Evolutionary conservation across 2,329 filamentous ascomycete genomes (phyloP), one percentile per base, ranked within the genome.

Genomic region (Paramyrothecium roridum): DNA sequence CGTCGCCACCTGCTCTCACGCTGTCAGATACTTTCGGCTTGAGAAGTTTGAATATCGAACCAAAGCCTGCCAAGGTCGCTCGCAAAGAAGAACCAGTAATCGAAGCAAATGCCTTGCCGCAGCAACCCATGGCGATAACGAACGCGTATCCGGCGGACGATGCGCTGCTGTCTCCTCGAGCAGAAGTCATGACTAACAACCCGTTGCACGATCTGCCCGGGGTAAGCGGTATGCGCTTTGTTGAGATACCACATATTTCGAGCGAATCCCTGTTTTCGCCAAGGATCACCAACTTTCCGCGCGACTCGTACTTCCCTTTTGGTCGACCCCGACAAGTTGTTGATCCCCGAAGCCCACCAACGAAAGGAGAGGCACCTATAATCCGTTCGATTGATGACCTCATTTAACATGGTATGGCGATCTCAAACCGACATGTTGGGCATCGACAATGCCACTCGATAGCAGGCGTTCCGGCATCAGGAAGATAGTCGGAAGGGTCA

Each of bases 311-410:
- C 55, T 75, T 70, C 49, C 74, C 79, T 2, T 83, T 84, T 59
- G 77, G 75, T 48, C 76, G 78, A 40, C 81, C 81, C 12, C 63
- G 74, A 3, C 78, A 81, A 57, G 72, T 77, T 12, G 78, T 77
- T 16, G 88, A 93, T 66, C 90, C 90, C 16, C 77, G 90, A 62
- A 92, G 89, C 67, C 89, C 89, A 17, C 87, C 88, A 1, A 89
- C 87, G 13, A 84, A 83, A 64, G 89, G 89, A 43, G 87, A 89
- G 68, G 85, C 84, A 56, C 88, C 89, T 3, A 92, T 93, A 57
- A 84, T 86, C 52, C 80, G 89, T 55, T 92, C 87, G 56, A 93
- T 93, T 64, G 87, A 90, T 68, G 89, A 92, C 65, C 77, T 91
- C 52, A 76, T 93, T 71, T 92, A 79, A 77, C 11, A 19, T 43